Percentiles rank a stretch among this genome's conserved stretches.
These are phyloP conservation scores for Penicillium cataractarum DNA, from an alignment of 495 filamentous ascomycete species.

Conservation along the genomic window DNA sequence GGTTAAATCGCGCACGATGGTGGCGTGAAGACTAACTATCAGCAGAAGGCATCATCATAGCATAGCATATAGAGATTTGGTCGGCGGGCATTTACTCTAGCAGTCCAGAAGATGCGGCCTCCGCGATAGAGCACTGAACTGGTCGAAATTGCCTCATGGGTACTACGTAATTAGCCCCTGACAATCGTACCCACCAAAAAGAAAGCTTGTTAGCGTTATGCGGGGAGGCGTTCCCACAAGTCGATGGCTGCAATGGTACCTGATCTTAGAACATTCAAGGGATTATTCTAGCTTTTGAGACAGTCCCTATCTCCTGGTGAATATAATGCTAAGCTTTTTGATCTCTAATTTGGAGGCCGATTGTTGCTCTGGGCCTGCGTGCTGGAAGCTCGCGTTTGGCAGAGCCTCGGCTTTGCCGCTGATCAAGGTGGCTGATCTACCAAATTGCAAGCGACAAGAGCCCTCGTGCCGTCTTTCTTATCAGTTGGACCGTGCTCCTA, in stretches of 20 bases:
- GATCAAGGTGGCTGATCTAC: neutral
- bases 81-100: too few species aligned
- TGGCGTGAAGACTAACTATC: slow-evolving; percentile 10
- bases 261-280: neutral
- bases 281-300: neutral
- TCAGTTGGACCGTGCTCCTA: neutral
- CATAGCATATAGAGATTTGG: neutral
- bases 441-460: neutral
- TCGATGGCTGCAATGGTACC: neutral
- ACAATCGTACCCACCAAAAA: neutral
- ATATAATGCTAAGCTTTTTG: slow-evolving; percentile 5
- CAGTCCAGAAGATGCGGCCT: neutral
- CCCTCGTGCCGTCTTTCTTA: neutral
- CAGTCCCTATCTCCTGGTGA: neutral
- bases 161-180: slow-evolving; percentile 1
- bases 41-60: neutral
- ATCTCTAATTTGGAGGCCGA: neutral
- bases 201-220: neutral
- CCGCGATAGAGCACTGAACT: too few species aligned
- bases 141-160: neutral
- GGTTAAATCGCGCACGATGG: neutral
- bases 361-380: neutral
- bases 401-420: neutral
- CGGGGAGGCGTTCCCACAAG: neutral
- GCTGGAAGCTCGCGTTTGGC: neutral